Evolutionary conservation across 2,329 filamentous ascomycete genomes (phyloP).

Genomic region (Sporothrix mexicana): DNA sequence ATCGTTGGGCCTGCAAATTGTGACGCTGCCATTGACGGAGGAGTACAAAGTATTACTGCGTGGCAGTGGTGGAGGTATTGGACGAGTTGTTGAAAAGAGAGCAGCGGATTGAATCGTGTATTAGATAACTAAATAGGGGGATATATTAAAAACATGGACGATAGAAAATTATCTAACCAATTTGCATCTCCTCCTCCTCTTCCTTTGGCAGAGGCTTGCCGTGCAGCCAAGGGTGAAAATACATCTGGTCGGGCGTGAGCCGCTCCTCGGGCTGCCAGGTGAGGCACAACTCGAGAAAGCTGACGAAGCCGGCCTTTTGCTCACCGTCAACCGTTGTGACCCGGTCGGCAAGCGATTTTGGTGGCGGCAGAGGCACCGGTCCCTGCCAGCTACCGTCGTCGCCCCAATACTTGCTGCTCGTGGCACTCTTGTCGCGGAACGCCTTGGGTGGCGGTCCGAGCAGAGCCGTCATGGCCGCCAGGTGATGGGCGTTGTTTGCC

Average conservation of each 20-base stretch:
- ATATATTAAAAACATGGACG: neutral
- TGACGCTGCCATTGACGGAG: no score
- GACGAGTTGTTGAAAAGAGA: neutral
- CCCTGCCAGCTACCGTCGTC: constrained; percentile 39
- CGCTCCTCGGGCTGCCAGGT: constrained; percentile 42
- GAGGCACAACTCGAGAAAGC: constrained; percentile 39
- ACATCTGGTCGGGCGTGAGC: constrained; percentile 35
- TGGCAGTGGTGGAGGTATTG: neutral
- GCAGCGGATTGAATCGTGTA: no score
- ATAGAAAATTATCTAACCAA: neutral
- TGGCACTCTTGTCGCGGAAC: constrained; percentile 39
- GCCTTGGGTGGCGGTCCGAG: constrained; percentile 42
- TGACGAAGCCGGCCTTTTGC: constrained; percentile 35
- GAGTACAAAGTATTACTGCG: neutral
- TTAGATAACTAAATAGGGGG: neutral
- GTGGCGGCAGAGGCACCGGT: neutral
- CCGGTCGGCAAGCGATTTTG: neutral
- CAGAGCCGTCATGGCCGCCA: constrained; percentile 42
- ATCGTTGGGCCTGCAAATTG: no score
- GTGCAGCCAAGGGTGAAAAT: constrained; percentile 41
- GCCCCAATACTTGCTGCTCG: constrained; percentile 42
- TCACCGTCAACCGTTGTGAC: neutral
- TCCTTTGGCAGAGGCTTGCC: no score
- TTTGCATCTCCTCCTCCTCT: no score
- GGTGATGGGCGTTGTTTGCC: constrained; percentile 42